Evolutionary conservation across 176 grass and related monocot species (phyloP).

Genomic region (Oryza brachyantha): DNA sequence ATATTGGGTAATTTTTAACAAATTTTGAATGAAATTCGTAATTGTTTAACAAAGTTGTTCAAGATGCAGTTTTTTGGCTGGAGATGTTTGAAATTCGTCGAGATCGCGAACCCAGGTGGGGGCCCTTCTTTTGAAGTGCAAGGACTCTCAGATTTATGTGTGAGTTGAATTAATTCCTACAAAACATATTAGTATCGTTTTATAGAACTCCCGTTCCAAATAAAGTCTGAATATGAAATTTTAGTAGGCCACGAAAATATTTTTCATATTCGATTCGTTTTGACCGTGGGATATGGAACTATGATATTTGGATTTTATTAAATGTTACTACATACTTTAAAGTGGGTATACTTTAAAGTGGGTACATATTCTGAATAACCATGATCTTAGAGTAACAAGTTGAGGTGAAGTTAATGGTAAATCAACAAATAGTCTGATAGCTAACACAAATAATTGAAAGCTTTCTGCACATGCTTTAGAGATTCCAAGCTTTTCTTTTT

Average conservation of each 20-base stretch:
- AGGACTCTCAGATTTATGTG: not conserved
- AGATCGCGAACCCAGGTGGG: no score
- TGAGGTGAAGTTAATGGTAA: not conserved
- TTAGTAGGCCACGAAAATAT: not conserved
- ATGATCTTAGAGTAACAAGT: not conserved
- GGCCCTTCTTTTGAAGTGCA: no score
- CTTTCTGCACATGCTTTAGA: conserved; percentile 69
- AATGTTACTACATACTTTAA: no score
- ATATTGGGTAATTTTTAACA: no score
- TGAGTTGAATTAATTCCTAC: not conserved
- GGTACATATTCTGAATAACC: not conserved
- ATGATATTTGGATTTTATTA: not conserved
- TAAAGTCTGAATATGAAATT: not conserved
- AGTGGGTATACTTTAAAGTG: no score
- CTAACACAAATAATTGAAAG: conserved; percentile 45
- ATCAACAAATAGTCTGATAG: not conserved
- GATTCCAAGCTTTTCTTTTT: conserved; percentile 62
- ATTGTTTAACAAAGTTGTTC: no score
- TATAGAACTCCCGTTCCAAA: not conserved
- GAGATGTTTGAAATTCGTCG: no score
- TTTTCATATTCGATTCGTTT: not conserved
- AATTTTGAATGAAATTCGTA: no score
- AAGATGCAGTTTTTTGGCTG: no score
- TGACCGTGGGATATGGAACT: not conserved
- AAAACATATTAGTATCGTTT: not conserved